phyloP scores from a whole-genome alignment of 176 grass and related monocot genomes.

The Oryza nivara region DNA sequence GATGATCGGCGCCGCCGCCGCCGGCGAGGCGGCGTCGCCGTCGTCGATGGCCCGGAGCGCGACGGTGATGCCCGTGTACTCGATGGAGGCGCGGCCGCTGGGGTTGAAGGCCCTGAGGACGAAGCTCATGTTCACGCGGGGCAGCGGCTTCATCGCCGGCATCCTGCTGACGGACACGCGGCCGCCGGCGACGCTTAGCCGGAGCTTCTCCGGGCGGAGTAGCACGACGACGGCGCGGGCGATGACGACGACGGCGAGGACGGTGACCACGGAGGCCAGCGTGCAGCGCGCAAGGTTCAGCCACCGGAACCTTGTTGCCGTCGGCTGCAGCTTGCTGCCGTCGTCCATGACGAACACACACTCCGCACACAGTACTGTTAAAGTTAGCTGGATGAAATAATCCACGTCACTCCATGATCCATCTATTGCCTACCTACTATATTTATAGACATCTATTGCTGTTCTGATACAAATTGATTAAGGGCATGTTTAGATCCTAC shows the following conservation, averaged over 20 bases:
- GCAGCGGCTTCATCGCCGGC: conserved; percentile 6
- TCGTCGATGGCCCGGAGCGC: not conserved
- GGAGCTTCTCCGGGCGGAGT: conserved; percentile 10
- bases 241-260: conserved; percentile 18
- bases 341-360: not conserved
- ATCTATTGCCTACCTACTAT: too few species aligned
- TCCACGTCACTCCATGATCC: too few species aligned
- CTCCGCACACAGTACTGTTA: too few species aligned
- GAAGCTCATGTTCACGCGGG: not conserved
- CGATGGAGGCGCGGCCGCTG: not conserved
- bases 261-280: conserved; percentile 8
- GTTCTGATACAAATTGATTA: too few species aligned
- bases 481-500: too few species aligned
- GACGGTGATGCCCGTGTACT: not conserved
- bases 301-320: not conserved
- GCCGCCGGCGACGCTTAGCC: not conserved
- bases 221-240: conserved; percentile 11
- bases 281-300: not conserved
- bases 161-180: not conserved
- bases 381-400: too few species aligned
- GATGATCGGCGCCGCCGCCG: not conserved
- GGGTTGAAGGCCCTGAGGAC: conserved; percentile 10
- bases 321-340: not conserved
- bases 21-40: not conserved
- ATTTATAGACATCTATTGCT: too few species aligned